Conservation (phyloP, 2,329 filamentous ascomycete species). For the Penicillium sp. region DNA sequence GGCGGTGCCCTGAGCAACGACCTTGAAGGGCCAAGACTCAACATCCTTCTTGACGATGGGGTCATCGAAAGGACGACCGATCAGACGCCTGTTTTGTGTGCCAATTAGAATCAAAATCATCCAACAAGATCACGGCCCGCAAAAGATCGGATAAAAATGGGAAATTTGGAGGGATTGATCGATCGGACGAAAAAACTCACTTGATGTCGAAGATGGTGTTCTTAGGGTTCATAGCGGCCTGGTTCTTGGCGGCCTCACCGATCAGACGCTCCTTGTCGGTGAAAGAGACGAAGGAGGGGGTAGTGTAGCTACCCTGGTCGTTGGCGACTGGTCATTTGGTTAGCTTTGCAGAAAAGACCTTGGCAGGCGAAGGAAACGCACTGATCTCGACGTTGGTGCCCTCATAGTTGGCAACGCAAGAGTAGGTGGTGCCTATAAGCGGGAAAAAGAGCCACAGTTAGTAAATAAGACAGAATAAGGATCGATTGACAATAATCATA, state of each 20-base stretch:
- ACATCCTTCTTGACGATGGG: conserved; percentile 98
- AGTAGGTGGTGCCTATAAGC: conserved; percentile 95
- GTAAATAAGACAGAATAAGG: conserved; percentile 10
- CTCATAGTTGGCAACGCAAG: conserved; percentile 99
- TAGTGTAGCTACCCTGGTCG: conserved; percentile 99
- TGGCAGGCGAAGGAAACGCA: conserved; percentile 49
- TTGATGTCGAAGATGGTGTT: conserved; percentile 99
- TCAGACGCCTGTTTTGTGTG: conserved; percentile 73
- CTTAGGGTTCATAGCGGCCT: conserved; percentile 97
- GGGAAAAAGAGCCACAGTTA: conserved; percentile 25
- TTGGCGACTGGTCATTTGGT: conserved; percentile 72
- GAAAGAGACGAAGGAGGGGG: conserved; percentile 98
- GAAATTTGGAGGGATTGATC: neutral
- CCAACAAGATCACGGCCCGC: neutral
- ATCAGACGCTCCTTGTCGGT: conserved; percentile 98
- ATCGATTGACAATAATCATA: conserved; percentile 55
- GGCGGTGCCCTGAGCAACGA: conserved; percentile 84
- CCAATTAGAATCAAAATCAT: conserved; percentile 14
- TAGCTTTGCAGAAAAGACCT: conserved; percentile 11
- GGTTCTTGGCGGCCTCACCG: conserved; percentile 99
- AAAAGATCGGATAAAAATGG: neutral
- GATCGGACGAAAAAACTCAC: conserved; percentile 60
- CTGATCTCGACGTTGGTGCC: conserved; percentile 99
- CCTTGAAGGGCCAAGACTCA: conserved; percentile 99
- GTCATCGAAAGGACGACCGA: conserved; percentile 94